Evolutionary conservation across 805 yeast genomes (phyloP).

Genomic region (Wickerhamia fluorescens): DNA sequence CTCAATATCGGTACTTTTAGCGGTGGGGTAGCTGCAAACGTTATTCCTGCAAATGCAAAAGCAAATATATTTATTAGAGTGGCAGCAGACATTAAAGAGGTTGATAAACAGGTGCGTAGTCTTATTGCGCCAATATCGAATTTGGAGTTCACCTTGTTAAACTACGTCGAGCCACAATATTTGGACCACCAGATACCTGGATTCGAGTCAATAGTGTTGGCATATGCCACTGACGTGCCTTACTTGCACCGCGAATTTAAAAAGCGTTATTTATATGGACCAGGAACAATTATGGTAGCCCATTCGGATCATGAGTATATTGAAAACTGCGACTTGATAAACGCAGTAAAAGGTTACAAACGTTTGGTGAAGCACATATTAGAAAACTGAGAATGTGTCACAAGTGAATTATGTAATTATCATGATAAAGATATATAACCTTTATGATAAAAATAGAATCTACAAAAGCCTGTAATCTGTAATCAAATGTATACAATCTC

Average conservation of each 20-base stretch:
- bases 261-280: conserved; percentile 53
- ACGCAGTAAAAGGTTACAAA: conserved; percentile 50
- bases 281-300: conserved; percentile 57
- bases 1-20: conserved; percentile 50
- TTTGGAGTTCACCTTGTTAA: conserved; percentile 12
- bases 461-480: no score
- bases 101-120: conserved; percentile 28
- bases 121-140: conserved; percentile 23
- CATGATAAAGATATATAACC: no score
- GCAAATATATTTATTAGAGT: conserved; percentile 49
- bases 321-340: conserved; percentile 36
- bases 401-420: no score
- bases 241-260: conserved; percentile 15
- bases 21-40: conserved; percentile 64
- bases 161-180: conserved; percentile 32
- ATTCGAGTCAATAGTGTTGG: conserved; percentile 44
- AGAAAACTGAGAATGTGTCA: no score
- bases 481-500: conserved; percentile 34
- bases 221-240: conserved; percentile 42
- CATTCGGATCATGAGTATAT: conserved; percentile 54
- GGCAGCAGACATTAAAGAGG: conserved; percentile 37
- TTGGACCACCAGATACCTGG: conserved; percentile 60
- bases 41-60: conserved; percentile 51
- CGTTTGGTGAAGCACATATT: conserved; percentile 25
- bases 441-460: conserved; percentile 1